Evolutionary conservation across 78 protist species (phyloP).

Genomic region (Dictyostelium firmibasis): DNA sequence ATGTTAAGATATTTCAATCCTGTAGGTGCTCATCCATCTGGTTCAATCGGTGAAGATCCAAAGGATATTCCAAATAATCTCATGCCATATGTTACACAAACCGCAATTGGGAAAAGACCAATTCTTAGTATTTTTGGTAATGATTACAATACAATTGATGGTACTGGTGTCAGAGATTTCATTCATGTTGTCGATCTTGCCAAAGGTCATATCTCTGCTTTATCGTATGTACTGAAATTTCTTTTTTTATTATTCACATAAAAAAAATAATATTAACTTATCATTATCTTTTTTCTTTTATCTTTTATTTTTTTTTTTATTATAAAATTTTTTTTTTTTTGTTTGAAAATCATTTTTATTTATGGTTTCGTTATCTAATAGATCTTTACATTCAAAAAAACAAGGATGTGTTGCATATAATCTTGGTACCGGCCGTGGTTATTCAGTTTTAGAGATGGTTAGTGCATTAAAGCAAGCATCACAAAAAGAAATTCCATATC

Average conservation of each 20-base stretch:
- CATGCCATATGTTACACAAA: slow-evolving; percentile 96
- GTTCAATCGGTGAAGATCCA: slow-evolving; percentile 99
- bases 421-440: slow-evolving; percentile 96
- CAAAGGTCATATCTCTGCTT: slow-evolving; percentile 93
- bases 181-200: slow-evolving; percentile 98
- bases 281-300: background rate
- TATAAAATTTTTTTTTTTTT: background rate
- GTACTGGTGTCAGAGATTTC: slow-evolving; percentile 99
- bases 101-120: slow-evolving; percentile 93
- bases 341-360: too few species aligned
- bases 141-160: slow-evolving; percentile 97
- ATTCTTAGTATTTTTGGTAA: slow-evolving; percentile 94
- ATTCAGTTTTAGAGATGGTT: slow-evolving; percentile 95
- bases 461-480: slow-evolving; percentile 86
- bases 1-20: slow-evolving; percentile 99
- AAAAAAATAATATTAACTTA: too few species aligned
- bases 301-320: background rate
- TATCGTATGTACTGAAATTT: background rate
- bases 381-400: slow-evolving; percentile 1
- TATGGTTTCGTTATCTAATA: too few species aligned
- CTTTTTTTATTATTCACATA: background rate
- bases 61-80: slow-evolving; percentile 95
- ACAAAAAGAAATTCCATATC: slow-evolving; percentile 79
- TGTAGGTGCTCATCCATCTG: slow-evolving; percentile 97
- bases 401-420: slow-evolving; percentile 84